These are phyloP conservation scores for Magnusiomyces paraingens DNA, from an alignment of 1,139 yeast species.

Conservation along the genomic window DNA sequence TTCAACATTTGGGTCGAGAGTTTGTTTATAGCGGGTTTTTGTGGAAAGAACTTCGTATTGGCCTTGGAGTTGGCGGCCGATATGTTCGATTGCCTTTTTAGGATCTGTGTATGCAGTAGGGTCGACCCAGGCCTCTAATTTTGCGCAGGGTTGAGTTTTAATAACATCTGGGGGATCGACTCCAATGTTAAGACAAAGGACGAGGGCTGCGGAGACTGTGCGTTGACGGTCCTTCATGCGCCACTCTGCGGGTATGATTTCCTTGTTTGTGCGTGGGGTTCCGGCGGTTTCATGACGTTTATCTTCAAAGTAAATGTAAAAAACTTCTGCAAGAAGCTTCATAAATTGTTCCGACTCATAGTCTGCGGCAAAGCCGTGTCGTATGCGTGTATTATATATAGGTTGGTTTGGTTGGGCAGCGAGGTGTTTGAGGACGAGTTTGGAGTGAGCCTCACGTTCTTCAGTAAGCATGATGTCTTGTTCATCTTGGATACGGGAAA, in stretches of 20 bases:
- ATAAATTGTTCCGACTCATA: constrained; percentile 56
- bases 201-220: constrained; percentile 91
- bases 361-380: constrained; percentile 81
- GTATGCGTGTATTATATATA: constrained; percentile 27
- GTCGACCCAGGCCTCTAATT: constrained; percentile 89
- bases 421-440: constrained; percentile 3
- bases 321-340: constrained; percentile 54
- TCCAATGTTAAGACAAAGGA: constrained; percentile 83
- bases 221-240: constrained; percentile 87
- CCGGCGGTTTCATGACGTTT: constrained; percentile 91
- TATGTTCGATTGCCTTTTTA: constrained; percentile 84
- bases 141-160: constrained; percentile 92
- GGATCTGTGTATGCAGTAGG: constrained; percentile 80
- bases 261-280: constrained; percentile 56
- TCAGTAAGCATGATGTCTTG: background rate
- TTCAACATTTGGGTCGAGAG: constrained; percentile 91
- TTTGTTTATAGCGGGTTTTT: constrained; percentile 84
- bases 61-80: constrained; percentile 78
- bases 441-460: background rate
- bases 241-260: constrained; percentile 71
- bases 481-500: background rate
- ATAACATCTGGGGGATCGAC: constrained; percentile 97
- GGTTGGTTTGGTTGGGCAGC: constrained; percentile 4
- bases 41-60: constrained; percentile 87
- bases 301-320: constrained; percentile 77